Conservation (phyloP, 768 basidiomycete genomes). For the Mycena epipterygia region DNA sequence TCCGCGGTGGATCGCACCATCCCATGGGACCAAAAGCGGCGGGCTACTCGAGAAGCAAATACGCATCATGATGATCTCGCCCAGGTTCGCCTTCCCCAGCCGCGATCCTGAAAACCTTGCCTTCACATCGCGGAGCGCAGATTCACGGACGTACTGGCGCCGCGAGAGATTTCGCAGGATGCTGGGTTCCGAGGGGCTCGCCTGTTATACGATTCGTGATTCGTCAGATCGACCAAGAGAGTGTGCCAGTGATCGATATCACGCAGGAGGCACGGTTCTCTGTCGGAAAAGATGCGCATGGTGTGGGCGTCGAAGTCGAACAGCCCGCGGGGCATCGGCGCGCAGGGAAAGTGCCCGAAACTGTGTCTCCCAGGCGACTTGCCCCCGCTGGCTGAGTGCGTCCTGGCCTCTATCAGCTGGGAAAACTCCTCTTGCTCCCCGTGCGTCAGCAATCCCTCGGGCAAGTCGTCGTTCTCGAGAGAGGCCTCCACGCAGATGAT, state of each 20-base stretch:
- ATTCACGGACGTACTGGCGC: slow-evolving; percentile 17
- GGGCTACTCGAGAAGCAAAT: slow-evolving; percentile 24
- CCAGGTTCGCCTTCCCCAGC: background rate
- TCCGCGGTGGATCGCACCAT: slow-evolving; percentile 4
- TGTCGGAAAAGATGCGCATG: too few species aligned
- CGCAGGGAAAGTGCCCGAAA: too few species aligned
- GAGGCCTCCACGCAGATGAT: slow-evolving; percentile 15
- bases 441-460: background rate
- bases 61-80: slow-evolving; percentile 15
- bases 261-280: too few species aligned
- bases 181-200: background rate
- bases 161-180: slow-evolving; percentile 22
- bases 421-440: background rate
- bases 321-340: too few species aligned
- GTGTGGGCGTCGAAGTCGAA: too few species aligned
- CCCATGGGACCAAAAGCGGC: background rate
- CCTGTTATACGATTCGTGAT: background rate
- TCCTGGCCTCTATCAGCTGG: background rate
- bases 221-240: background rate
- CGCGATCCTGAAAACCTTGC: background rate
- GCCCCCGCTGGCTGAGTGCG: too few species aligned
- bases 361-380: too few species aligned
- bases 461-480: background rate
- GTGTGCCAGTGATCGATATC: too few species aligned
- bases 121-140: background rate